Base-by-base conservation (phyloP, 192 early-diverging fungal species). In the Coemansia sp. region DNA sequence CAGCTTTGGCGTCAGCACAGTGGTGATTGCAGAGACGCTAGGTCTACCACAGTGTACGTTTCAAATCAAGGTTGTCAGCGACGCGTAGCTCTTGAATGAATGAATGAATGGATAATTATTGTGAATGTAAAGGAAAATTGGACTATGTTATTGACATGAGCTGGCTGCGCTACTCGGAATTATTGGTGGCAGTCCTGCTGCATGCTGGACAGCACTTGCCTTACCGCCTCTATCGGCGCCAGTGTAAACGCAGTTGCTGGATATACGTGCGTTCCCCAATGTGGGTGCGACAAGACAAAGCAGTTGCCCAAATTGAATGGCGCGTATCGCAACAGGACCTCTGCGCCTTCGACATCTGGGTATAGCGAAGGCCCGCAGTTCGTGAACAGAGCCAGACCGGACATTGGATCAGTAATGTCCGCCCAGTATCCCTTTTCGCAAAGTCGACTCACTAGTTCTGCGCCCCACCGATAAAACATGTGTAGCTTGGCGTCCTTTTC, bases 391-490 rank as follows among this genome's bases (percentile, higher is more conserved):
- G 89, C 77, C 69, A 73, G 67, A 6, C 96, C 96, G 17, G 93
- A 94, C 49, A 92, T 91, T 19, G 96, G 96, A 71, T 98, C 96
- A 39, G 93, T 95, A 44, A 95, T 75, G 76, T 98, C 96, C 0
- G 92, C 92, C 94, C 94, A 97, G 84, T 89, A 85, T 6, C 90
- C 92, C 33, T 74, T 62, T 19, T 77, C 63, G 42, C 80, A 75
- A 30, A 94, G 73, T 6, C 82, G 73, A 6, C 80, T 49, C 33
- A 89, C 85, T 4, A 94, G 67, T 17, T 75, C 72, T 44, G 84
- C 84, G 21, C 88, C 91, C 90, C 91, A 94, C 19, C 83, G 72
- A 60, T 91, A 85, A 75, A 94, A 94, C 88, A 92, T 71, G 69
- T 88, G 94, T 87, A 98, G 83, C 52, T 91, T 89, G 42, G 86